These are phyloP conservation scores for Alternaria angustiovoidea DNA, from an alignment of 2,329 filamentous ascomycete genomes.

Conservation along the genomic window DNA sequence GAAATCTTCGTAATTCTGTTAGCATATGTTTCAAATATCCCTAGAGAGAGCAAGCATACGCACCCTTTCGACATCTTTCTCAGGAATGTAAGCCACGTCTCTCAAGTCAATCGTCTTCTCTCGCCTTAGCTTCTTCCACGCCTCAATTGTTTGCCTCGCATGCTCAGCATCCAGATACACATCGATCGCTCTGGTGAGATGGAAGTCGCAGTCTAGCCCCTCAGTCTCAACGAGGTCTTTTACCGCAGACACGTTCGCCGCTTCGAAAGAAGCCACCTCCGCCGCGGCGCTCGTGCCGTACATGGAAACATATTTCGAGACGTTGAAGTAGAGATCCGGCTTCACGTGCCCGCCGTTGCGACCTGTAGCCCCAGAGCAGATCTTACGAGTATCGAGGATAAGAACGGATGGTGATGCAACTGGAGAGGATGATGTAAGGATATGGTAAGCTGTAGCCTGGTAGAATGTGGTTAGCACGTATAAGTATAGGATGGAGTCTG, in stretches of 20 bases:
- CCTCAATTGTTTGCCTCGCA: neutral
- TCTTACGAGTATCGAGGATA: conserved; percentile 57
- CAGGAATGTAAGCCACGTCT: neutral
- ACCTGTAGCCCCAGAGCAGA: conserved; percentile 62
- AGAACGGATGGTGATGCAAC: neutral
- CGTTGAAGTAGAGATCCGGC: conserved; percentile 6
- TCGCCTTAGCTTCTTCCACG: conserved; percentile 1
- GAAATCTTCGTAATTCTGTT: neutral
- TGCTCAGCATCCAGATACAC: conserved; percentile 7
- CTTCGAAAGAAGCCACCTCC: too few relatives aligned
- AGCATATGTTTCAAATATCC: neutral
- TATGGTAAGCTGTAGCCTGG: conserved; percentile 5
- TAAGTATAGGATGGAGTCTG: neutral
- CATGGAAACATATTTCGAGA: conserved; percentile 4
- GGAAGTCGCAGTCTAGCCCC: too few relatives aligned
- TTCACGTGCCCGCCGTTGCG: conserved; percentile 62
- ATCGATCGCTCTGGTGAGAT: conserved; percentile 3
- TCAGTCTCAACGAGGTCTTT: too few relatives aligned
- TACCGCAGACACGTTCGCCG: too few relatives aligned
- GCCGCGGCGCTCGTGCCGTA: too few relatives aligned
- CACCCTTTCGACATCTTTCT: neutral
- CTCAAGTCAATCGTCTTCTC: neutral
- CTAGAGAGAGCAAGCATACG: neutral
- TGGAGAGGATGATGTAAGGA: neutral
- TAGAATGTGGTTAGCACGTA: neutral